Base-by-base conservation (phyloP, 495 filamentous ascomycete genomes). In the Penicillium verhagenii region DNA sequence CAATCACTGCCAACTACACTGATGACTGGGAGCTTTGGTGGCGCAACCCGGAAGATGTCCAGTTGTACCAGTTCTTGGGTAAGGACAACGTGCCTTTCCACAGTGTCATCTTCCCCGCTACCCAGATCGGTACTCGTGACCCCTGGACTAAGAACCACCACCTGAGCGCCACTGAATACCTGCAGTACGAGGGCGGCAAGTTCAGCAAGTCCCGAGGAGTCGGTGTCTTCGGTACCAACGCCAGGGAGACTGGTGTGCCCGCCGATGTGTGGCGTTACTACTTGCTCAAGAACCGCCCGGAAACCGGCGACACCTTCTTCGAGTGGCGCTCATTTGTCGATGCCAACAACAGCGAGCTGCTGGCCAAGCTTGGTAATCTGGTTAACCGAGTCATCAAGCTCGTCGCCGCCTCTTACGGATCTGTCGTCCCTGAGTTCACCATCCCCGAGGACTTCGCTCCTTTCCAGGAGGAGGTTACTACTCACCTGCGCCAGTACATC, bases 21-120 rank as follows among this genome's bases (percentile, higher is more conserved):
- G 79, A 89, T 23, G 67, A 96, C 47, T 98, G 94, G 94, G 86
- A 96, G 75, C 76, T 86, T 52, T 98, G 94, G 94, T 98, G 94
- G 94, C 85, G 86, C 58, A 86, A 96, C 69, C 90, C 91, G 6
- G 85, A 93, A 20, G 77, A 96, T 35, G 93, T 97, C 29, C 82
- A 87, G 64, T 83, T 98, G 5, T 97, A 94, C 70, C 94, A 98
- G 70, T 97, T 97, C 80, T 87, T 97, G 84, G 93, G 93, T 70
- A 97, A 97, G 72, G 93, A 97, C 75, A 97, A 97, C 57, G 90
- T 96, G 10, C 88, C 89, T 20, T 97, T 92, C 75, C 92, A 95
- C 71, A 85, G 82, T 33, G 88, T 98, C 62, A 91, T 97, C 65
- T 98, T 95, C 75, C 94, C 94, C 6, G 90, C 82, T 31, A 88